These are phyloP conservation scores for Stephanodiscus triporus DNA, from an alignment of 108 stramenopile species.

Conservation along the genomic window DNA sequence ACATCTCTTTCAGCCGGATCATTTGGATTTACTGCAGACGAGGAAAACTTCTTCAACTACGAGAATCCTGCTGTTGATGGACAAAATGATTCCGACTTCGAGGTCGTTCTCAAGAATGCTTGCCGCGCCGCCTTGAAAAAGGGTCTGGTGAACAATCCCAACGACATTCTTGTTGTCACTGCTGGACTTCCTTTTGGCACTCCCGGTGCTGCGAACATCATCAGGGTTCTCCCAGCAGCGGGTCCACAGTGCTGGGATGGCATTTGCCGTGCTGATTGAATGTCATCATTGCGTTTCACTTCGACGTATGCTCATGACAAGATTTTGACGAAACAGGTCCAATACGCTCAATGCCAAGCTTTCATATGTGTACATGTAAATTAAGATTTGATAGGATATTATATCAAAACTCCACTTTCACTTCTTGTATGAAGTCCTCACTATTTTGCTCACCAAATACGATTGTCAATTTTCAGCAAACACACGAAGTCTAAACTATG, in stretches of 20 bases:
- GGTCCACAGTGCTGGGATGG: conserved; percentile 92
- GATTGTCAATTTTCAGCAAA: no score
- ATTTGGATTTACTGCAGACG: conserved; percentile 72
- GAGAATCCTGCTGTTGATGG: conserved; percentile 46
- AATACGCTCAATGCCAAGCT: not conserved
- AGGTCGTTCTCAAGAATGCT: conserved; percentile 54
- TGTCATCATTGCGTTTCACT: not conserved
- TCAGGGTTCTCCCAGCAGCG: conserved; percentile 89
- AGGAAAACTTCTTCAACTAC: conserved; percentile 67
- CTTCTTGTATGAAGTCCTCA: no score
- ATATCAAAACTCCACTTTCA: no score
- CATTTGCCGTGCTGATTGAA: conserved; percentile 39
- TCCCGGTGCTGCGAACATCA: conserved; percentile 89
- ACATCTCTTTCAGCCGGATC: conserved; percentile 45
- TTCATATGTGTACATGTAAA: not conserved
- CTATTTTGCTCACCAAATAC: no score
- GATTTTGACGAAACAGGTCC: not conserved
- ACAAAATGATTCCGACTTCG: conserved; percentile 49
- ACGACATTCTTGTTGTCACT: conserved; percentile 82
- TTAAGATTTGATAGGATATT: not conserved
- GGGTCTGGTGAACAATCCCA: conserved; percentile 63
- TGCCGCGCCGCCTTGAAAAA: conserved; percentile 67
- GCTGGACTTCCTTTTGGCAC: conserved; percentile 85
- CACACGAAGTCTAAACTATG: no score
- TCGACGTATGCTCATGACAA: not conserved